These are phyloP conservation scores for Thielaviopsis musarum DNA, from an alignment of 2,329 filamentous ascomycete genomes.

Conservation along the genomic window DNA sequence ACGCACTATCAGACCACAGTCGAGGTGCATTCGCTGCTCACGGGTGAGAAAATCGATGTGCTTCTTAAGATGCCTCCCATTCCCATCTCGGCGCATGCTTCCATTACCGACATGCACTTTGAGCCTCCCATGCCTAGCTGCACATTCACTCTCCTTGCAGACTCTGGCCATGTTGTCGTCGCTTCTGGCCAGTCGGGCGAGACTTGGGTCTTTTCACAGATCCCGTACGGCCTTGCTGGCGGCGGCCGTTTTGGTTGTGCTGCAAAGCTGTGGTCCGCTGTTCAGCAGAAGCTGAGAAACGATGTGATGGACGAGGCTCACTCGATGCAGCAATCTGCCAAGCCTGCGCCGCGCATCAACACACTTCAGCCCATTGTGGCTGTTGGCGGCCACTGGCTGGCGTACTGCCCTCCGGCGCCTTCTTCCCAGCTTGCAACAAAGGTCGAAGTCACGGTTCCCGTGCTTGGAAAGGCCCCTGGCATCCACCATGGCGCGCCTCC, in stretches of 20 bases:
- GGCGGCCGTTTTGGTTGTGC: constrained; percentile 44
- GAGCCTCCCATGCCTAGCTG: constrained; percentile 54
- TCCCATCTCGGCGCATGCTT: constrained; percentile 34
- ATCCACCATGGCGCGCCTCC: constrained; percentile 47
- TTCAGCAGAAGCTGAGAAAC: constrained; percentile 44
- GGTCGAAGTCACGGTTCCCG: constrained; percentile 42
- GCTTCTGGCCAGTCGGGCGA: constrained; percentile 75
- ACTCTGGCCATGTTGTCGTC: constrained; percentile 53
- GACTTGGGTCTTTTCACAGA: constrained; percentile 57
- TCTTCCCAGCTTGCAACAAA: constrained; percentile 54
- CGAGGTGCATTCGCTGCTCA: constrained; percentile 72
- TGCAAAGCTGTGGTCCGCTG: constrained; percentile 81
- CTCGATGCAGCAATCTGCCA: constrained; percentile 20
- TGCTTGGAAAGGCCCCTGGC: constrained; percentile 38
- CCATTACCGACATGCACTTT: constrained; percentile 46
- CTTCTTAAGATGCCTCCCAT: constrained; percentile 54
- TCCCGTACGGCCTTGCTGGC: constrained; percentile 23
- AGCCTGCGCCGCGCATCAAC: constrained; percentile 23
- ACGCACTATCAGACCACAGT: constrained; percentile 66
- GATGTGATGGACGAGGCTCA: constrained; percentile 31
- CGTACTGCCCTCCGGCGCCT: constrained; percentile 56
- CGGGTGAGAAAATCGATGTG: constrained; percentile 53
- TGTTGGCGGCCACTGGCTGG: constrained; percentile 57
- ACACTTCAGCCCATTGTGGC: constrained; percentile 49
- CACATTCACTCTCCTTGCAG: constrained; percentile 56